Conservation (phyloP, 1,139 yeast species). For the Kodamaea anthophila region DNA sequence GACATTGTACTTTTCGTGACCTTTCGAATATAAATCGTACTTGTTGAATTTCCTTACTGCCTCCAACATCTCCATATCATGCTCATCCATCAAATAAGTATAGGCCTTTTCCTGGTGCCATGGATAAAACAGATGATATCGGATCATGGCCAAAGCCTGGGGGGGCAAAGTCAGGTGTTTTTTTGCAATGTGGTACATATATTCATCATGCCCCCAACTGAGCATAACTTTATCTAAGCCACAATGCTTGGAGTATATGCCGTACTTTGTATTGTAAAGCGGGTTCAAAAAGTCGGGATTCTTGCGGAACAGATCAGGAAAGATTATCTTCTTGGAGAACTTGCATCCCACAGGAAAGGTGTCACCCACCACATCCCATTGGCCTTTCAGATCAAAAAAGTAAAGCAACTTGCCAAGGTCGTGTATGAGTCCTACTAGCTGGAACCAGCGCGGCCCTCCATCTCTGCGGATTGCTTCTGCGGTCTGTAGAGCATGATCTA, state of each 20-base stretch:
- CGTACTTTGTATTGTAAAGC: slow-evolving; percentile 58
- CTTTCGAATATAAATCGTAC: slow-evolving; percentile 63
- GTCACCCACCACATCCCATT: slow-evolving; percentile 82
- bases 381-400: slow-evolving; percentile 66
- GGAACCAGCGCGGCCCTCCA: slow-evolving; percentile 71
- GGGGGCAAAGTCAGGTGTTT: slow-evolving; percentile 56
- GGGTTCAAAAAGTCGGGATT: slow-evolving; percentile 64
- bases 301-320: slow-evolving; percentile 50
- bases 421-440: slow-evolving; percentile 64
- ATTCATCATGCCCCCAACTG: slow-evolving; percentile 78
- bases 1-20: slow-evolving; percentile 42
- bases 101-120: slow-evolving; percentile 73
- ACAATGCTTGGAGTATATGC: slow-evolving; percentile 59
- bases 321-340: slow-evolving; percentile 55
- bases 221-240: slow-evolving; percentile 68
- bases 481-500: slow-evolving; percentile 71
- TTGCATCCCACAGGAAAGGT: slow-evolving; percentile 73
- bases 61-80: slow-evolving; percentile 54
- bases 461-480: slow-evolving; percentile 70
- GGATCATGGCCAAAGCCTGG: slow-evolving; percentile 66
- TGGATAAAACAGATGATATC: slow-evolving; percentile 72
- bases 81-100: slow-evolving; percentile 57
- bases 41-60: slow-evolving; percentile 65
- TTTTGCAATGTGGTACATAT: slow-evolving; percentile 69
- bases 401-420: slow-evolving; percentile 65